Evolutionary conservation across 2,329 filamentous ascomycete genomes (phyloP), one percentile per base, ranked within the genome.

Genomic region (Aspergillus sp.): DNA sequence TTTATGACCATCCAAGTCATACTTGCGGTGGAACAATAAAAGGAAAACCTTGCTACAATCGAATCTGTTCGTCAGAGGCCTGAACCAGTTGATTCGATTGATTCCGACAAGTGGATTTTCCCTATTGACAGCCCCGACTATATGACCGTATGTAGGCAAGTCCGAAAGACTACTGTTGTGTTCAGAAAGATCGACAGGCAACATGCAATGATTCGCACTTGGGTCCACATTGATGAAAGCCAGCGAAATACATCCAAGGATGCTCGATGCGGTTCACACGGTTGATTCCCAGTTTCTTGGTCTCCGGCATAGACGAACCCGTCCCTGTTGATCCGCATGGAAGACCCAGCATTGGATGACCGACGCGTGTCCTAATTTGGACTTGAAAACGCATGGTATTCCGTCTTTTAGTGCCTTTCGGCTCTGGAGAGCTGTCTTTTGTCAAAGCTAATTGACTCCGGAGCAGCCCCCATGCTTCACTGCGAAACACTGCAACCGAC

Each of bases 401-500:
- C 73, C 75, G 68, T 77, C 74, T 77, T 54, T 54, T 12, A 48
- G 8, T 46, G 52, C 52, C 52, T 46, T 31, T 39, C 44, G 52
- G 52, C 52, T 54, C 52, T 54, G 44, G 52, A 24, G 52, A 24
- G 52, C 35, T 54, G 52, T 44, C 52, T 54, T 54, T 54, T 21
- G 44, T 40, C 33, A 37, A 45, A 63, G 60, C 68, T 65, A 67
- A 63, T 69, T 71, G 71, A 77, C 76, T 92, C 92, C 73, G 93
- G 86, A 82, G 82, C 79, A 80, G 51, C 83, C 78, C 82, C 86
- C 86, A 86, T 89, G 87, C 84, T 79, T 75, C 73, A 82, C 81
- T 85, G 86, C 86, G 90, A 92, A 70, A 83, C 89, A 90, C 55
- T 54, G 74, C 71, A 86, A 87, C 90, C 90, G 89, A 86, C 80